phyloP scores from a whole-genome alignment of 805 yeast genomes.

The Deakozyma indianensis region DNA sequence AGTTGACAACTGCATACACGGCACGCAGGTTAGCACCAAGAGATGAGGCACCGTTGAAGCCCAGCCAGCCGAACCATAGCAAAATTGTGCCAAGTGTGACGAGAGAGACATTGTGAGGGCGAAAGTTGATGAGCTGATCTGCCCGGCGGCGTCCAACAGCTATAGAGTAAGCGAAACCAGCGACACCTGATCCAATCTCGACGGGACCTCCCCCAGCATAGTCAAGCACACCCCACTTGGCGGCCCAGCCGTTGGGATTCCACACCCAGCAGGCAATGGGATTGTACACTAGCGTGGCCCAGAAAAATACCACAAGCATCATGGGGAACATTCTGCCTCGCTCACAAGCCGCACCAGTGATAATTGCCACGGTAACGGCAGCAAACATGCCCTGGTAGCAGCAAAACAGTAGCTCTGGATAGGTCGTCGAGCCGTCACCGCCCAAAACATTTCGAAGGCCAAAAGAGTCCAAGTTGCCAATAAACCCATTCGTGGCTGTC shows the following conservation, averaged over 20 bases:
- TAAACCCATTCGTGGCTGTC: conserved; percentile 70
- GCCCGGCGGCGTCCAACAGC: conserved; percentile 59
- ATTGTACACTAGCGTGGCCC: conserved; percentile 87
- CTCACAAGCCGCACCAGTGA: conserved; percentile 88
- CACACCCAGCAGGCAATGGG: conserved; percentile 96
- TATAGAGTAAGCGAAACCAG: conserved; percentile 53
- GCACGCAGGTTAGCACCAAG: conserved; percentile 71
- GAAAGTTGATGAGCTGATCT: conserved; percentile 61
- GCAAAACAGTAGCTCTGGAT: conserved; percentile 78
- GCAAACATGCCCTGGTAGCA: conserved; percentile 83
- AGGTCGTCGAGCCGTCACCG: conserved; percentile 27
- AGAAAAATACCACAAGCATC: conserved; percentile 64
- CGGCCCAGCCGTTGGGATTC: conserved; percentile 91
- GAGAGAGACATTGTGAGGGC: conserved; percentile 91
- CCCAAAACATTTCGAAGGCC: conserved; percentile 65
- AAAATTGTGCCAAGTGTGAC: conserved; percentile 78
- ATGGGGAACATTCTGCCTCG: conserved; percentile 82
- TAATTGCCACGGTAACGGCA: conserved; percentile 81
- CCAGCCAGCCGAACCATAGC: conserved; percentile 92
- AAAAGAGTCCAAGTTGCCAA: conserved; percentile 73
- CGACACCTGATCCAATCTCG: conserved; percentile 81
- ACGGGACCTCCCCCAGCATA: conserved; percentile 99
- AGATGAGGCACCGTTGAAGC: conserved; percentile 87
- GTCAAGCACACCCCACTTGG: conserved; percentile 81
- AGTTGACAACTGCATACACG: conserved; percentile 80